Evolutionary conservation across 306 rosid genomes (phyloP).

Genomic region (Abrus precatorius): DNA sequence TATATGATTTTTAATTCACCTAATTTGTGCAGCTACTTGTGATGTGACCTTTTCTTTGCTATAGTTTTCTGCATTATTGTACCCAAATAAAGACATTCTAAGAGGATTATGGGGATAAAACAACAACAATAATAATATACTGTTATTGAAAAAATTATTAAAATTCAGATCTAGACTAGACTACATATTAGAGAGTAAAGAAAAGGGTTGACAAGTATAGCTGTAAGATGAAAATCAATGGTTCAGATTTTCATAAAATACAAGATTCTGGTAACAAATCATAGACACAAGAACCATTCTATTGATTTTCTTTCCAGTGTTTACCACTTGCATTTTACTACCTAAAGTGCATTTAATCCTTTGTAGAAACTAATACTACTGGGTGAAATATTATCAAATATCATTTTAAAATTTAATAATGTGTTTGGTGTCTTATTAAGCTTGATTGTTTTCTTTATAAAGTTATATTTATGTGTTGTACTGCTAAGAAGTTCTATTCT

Average conservation of each 20-base stretch:
- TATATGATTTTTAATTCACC: constrained; percentile 4
- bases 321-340: neutral
- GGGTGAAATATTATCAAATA: constrained; percentile 14
- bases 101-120: neutral
- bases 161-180: neutral
- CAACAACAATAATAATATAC: neutral
- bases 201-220: too few relatives aligned
- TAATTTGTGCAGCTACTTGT: constrained; percentile 28
- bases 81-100: neutral
- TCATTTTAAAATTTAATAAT: constrained; percentile 13
- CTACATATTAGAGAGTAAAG: neutral
- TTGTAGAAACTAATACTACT: neutral
- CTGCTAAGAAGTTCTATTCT: constrained; percentile 18
- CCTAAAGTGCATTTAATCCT: neutral
- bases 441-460: constrained; percentile 14
- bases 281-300: neutral
- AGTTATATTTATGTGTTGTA: constrained; percentile 28
- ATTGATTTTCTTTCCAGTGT: constrained; percentile 3
- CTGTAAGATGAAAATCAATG: neutral
- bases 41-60: constrained; percentile 17
- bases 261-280: constrained; percentile 1
- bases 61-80: neutral
- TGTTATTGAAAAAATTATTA: constrained; percentile 3
- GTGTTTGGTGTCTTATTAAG: constrained; percentile 31
- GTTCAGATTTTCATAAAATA: neutral